Conservation (phyloP, 1,284 basidiomycete species). For the Lignosus rhinocerotis region DNA sequence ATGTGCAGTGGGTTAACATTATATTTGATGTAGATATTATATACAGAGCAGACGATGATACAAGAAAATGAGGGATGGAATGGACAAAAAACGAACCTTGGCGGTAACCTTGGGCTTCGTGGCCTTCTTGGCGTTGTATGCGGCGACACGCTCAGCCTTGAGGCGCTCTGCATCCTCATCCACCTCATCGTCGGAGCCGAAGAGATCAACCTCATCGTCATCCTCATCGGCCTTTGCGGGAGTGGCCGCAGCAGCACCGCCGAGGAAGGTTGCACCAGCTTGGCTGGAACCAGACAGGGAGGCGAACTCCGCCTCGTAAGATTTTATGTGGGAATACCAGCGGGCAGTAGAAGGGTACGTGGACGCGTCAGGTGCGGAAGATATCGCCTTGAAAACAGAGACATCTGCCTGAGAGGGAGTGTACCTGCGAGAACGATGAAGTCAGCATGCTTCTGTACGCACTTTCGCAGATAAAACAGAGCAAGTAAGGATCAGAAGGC, state of each 20-base stretch:
- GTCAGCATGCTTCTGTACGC: slow-evolving; percentile 11
- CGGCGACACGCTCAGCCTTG: slow-evolving; percentile 95
- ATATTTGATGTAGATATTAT: slow-evolving; percentile 13
- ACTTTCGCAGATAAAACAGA: slow-evolving; percentile 2
- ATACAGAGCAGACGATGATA: slow-evolving; percentile 18
- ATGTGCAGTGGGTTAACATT: slow-evolving; percentile 24
- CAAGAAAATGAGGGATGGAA: neutral
- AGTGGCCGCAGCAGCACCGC: slow-evolving; percentile 42
- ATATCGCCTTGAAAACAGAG: slow-evolving; percentile 83
- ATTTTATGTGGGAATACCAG: slow-evolving; percentile 95
- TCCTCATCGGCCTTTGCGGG: slow-evolving; percentile 82
- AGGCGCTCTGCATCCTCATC: slow-evolving; percentile 92
- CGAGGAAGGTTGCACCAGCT: slow-evolving; percentile 76
- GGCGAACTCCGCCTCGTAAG: slow-evolving; percentile 79
- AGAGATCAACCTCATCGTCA: slow-evolving; percentile 92
- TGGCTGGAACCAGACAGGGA: slow-evolving; percentile 84
- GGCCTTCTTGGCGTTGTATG: slow-evolving; percentile 93
- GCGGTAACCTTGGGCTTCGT: slow-evolving; percentile 87
- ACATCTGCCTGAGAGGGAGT: slow-evolving; percentile 97
- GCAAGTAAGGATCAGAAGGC: slow-evolving; percentile 70
- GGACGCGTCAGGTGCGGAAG: slow-evolving; percentile 64
- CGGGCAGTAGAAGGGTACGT: slow-evolving; percentile 80
- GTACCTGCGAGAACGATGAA: slow-evolving; percentile 58
- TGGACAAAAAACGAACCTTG: slow-evolving; percentile 62
- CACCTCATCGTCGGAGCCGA: slow-evolving; percentile 89